Evolutionary conservation across 495 filamentous ascomycete genomes (phyloP).

Genomic region (Penicillium paxilli): DNA sequence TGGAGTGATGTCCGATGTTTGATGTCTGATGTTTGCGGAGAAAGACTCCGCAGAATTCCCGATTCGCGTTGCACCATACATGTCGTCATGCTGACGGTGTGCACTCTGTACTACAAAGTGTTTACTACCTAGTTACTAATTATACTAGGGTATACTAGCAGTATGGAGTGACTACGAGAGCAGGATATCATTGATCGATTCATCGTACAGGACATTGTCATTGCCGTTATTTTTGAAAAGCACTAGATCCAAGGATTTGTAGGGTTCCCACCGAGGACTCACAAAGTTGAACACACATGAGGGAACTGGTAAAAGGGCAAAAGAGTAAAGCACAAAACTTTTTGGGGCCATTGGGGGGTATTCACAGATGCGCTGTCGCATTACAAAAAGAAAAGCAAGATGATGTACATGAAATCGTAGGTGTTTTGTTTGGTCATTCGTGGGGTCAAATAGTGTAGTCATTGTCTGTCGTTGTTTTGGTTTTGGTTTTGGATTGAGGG

Average conservation of each 20-base stretch:
- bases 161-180: not conserved
- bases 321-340: constrained; percentile 30
- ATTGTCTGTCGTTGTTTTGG: not conserved
- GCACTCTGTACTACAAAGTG: too few species aligned
- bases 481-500: not conserved
- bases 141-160: not conserved
- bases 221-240: constrained; percentile 5
- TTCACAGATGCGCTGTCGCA: constrained; percentile 34
- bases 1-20: not conserved
- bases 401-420: constrained; percentile 37
- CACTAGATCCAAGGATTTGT: not conserved
- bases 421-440: constrained; percentile 9
- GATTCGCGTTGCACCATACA: not conserved
- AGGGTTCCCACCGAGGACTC: not conserved
- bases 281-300: constrained; percentile 19
- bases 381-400: constrained; percentile 23
- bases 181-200: not conserved
- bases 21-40: too few species aligned
- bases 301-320: too few species aligned
- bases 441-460: constrained; percentile 1
- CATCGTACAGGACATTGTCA: constrained; percentile 8
- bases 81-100: not conserved
- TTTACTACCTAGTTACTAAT: too few species aligned
- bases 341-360: constrained; percentile 34
- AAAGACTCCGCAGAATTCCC: not conserved